Evolutionary conservation across 345 rosid species (phyloP), one percentile per base, ranked within the genome.

Genomic region (Eucalyptus sp.): DNA sequence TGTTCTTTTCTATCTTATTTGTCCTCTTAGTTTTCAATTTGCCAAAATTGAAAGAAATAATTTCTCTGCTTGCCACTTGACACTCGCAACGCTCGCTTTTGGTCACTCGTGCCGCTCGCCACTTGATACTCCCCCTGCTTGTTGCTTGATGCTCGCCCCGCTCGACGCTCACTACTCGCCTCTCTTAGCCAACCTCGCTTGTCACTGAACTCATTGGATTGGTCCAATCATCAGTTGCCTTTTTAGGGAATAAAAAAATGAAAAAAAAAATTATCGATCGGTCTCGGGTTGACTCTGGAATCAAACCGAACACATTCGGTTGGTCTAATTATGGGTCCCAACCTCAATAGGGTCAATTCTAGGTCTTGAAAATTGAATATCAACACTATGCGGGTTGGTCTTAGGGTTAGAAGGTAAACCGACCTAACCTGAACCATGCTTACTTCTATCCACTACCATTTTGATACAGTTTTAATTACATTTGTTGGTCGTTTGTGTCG

Each of bases 351-450:
- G 4, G 2, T 52, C 1, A 1, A 0, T 52, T 2, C 2, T 52
- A 1, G 10, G 0, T 18, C 56, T 1, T 52, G 24, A 52, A 52
- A 8, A 52, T 52, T 52, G 4, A 52, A 0, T 1, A 51, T 0
- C 9, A 51, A 51, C 2, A 51, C 2, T 17, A 4, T 17, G 1
- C 1, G 0, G 1, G 3, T 7, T 51, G 4, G 1, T 51, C 56
- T 0, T 51, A 51, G 1, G 22, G 9, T 51, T 51, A 50, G 0
- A 3, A 0, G 54, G 3, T 15, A 3, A 3, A 51, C 1, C 2
- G 2, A 2, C 24, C 2, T 0, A 52, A 52, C 24, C 1, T 0
- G 2, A 0, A 52, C 1, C 2, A 7, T 18, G 0, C 4, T 18
- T 4, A 7, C 56, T 37, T 5, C 0, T 20, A 13, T 20, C 5